Evolutionary conservation across 2,329 filamentous ascomycete species (phyloP), one percentile per base, ranked within the genome.

Genomic region (Scedosporium minutisporum): DNA sequence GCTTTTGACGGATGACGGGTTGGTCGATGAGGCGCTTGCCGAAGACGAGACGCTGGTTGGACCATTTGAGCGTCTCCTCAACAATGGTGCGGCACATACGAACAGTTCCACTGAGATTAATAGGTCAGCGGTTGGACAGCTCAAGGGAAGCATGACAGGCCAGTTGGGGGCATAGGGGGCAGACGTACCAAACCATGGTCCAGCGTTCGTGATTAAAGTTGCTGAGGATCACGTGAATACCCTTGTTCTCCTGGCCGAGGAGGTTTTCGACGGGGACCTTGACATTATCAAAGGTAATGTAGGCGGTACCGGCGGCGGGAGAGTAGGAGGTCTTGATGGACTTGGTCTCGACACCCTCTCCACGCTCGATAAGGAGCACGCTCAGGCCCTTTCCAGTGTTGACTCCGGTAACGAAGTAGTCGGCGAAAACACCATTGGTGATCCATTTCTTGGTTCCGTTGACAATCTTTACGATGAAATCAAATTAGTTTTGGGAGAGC

Each of bases 151-250:
- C 4, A 21, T n/a, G 6, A 6, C 18, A 48, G 21, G 10, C 44
- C 3, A 51, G 44, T 3, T 23, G 18, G 10, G 41, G 18, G 41
- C 18, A 25, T 18, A 6, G 1, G 69, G 72, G 42, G 58, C 57
- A 16, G 21, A 76, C 78, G 73, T 75, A 79, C 61, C 84, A 87
- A 63, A 80, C 79, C 88, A 93, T 91, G 75, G 83, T 87, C 82
- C 88, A 91, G 38, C 89, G 83, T 77, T 92, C 90, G 76, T 95
- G 90, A 80, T 95, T 95, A 78, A 96, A 96, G 77, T 96, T 96
- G 76, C 83, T 86, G 71, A 95, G 78, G 70, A 96, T 91, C 33
- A 95, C 89, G 65, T 87, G 83, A 70, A 96, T 93, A 6, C 91
- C 91, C 77, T 93, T 90, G 79, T 95, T 85, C 76, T 96, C 91